A percentile compares a stretch with the other conserved stretches of the same genome.
Evolutionary conservation across 441 rosid species (phyloP).

Genomic region (Populus hybrid): DNA sequence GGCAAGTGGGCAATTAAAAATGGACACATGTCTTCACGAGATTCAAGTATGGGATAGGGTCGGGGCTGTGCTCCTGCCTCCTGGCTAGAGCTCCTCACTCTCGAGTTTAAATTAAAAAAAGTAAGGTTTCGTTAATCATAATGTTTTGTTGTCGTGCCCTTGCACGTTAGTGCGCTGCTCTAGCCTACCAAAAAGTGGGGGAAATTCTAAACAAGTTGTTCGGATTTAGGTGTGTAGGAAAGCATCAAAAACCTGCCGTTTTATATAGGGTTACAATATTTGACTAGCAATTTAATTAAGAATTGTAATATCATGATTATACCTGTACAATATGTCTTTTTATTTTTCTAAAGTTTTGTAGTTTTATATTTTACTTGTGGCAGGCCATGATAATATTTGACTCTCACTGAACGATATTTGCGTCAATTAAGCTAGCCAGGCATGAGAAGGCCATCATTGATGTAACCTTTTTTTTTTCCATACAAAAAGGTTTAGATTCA

Average conservation of each 20-base stretch:
- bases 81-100: neutral
- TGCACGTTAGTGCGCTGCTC: neutral
- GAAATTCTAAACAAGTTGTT: neutral
- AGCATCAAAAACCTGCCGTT: neutral
- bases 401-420: too few relatives aligned
- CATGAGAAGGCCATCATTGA: too few relatives aligned
- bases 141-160: neutral
- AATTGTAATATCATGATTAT: neutral
- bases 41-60: neutral
- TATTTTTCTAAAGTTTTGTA: too few relatives aligned
- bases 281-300: neutral
- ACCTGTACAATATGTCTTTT: neutral
- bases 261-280: neutral
- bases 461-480: too few relatives aligned
- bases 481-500: too few relatives aligned
- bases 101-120: neutral
- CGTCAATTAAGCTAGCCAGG: too few relatives aligned
- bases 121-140: neutral
- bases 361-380: neutral
- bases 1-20: slow-evolving; percentile 28
- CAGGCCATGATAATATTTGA: neutral
- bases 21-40: slow-evolving; percentile 25
- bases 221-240: neutral
- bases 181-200: too few relatives aligned
- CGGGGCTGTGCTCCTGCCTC: slow-evolving; percentile 1